Evolutionary conservation across 768 basidiomycete species (phyloP).

Genomic region (Lactifluus volemus): DNA sequence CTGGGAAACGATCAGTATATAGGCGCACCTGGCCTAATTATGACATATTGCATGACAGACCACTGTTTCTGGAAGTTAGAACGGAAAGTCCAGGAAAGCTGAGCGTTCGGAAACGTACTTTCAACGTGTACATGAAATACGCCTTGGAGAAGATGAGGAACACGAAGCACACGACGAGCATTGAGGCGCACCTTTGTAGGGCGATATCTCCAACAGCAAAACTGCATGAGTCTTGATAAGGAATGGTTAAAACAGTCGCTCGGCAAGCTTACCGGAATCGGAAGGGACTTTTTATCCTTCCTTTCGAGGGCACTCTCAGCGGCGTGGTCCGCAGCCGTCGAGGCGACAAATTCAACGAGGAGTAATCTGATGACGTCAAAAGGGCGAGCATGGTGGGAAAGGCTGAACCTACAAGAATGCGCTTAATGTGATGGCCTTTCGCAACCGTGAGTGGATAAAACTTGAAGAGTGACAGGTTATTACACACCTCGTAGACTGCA

Average conservation of each 20-base stretch:
- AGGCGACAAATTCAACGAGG: constrained; percentile 77
- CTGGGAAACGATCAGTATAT: neutral
- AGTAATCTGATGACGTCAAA: constrained; percentile 42
- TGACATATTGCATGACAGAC: constrained; percentile 83
- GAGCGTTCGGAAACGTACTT: constrained; percentile 36
- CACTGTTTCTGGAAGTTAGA: constrained; percentile 38
- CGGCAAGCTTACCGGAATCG: constrained; percentile 46
- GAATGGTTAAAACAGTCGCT: neutral
- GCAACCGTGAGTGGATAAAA: neutral
- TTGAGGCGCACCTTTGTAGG: constrained; percentile 54
- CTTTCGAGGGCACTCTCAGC: constrained; percentile 61
- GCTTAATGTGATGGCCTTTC: constrained; percentile 68
- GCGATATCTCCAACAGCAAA: constrained; percentile 75
- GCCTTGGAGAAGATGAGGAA: constrained; percentile 33
- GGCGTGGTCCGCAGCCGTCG: constrained; percentile 51
- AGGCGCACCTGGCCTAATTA: constrained; percentile 48
- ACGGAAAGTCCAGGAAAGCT: neutral
- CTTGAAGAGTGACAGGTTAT: neutral
- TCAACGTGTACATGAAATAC: constrained; percentile 86
- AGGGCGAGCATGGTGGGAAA: neutral
- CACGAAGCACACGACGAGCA: neutral
- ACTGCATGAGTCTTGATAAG: constrained; percentile 31
- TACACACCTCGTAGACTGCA: constrained; percentile 56
- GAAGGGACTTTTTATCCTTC: constrained; percentile 70
- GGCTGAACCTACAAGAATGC: constrained; percentile 64